Evolutionary conservation across 306 rosid genomes (phyloP).

Genomic region (Lagenaria siceraria): DNA sequence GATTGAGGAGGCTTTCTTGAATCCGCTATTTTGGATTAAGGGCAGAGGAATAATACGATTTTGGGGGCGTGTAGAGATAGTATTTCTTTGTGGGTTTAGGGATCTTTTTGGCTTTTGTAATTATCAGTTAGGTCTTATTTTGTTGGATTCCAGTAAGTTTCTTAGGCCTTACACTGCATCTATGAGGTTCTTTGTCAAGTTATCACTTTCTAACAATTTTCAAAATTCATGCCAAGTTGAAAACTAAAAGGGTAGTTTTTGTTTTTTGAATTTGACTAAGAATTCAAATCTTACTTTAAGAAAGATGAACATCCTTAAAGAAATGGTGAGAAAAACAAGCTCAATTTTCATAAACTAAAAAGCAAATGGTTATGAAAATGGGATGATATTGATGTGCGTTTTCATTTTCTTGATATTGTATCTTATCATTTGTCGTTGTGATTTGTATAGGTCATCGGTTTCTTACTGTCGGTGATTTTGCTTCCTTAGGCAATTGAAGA

Average conservation of each 20-base stretch:
- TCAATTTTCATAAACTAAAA: background rate
- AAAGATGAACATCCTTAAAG: background rate
- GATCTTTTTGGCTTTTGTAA: background rate
- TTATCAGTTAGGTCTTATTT: too few relatives aligned
- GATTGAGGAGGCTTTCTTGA: background rate
- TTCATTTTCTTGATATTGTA: background rate
- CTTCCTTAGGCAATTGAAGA: background rate
- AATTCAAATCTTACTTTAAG: background rate
- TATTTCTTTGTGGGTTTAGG: background rate
- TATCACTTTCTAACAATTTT: too few relatives aligned
- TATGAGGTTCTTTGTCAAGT: background rate
- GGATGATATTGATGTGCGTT: background rate
- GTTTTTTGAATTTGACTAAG: background rate
- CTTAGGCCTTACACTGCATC: background rate
- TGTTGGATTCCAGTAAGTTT: background rate
- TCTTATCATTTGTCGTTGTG: background rate
- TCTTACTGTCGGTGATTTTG: background rate
- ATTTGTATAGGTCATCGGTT: conserved; percentile 3
- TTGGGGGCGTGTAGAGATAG: background rate
- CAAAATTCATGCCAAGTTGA: too few relatives aligned
- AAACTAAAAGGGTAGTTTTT: background rate
- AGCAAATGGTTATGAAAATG: background rate
- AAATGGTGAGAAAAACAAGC: background rate
- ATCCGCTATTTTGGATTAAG: background rate
- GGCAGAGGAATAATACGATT: background rate